Percentiles rank a stretch among this genome's conserved stretches.
phyloP scores from a whole-genome alignment of 2,329 filamentous ascomycete species.

The Stemphylium vesicarium region DNA sequence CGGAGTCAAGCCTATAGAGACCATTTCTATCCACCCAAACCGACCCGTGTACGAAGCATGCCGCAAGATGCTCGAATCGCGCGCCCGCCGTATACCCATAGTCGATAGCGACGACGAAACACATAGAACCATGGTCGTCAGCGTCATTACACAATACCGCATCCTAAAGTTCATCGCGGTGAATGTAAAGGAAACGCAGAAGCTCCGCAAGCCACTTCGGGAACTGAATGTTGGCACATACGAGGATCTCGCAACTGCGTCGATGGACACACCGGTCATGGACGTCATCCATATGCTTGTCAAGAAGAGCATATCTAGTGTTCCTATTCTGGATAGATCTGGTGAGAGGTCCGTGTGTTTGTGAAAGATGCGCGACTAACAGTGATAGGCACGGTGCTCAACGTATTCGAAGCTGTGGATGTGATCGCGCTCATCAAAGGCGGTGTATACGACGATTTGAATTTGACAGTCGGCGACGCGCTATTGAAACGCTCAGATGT shows the following conservation, averaged over 20 bases:
- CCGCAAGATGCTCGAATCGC: conserved; percentile 89
- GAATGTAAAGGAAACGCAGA: conserved; percentile 86
- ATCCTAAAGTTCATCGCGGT: conserved; percentile 99
- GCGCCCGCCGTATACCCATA: conserved; percentile 89
- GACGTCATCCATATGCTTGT: conserved; percentile 95
- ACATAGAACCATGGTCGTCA: conserved; percentile 87
- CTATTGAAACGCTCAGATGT: conserved; percentile 82
- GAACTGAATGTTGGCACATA: conserved; percentile 90
- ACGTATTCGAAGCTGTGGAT: conserved; percentile 97
- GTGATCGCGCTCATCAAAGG: conserved; percentile 96
- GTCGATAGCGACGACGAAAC: conserved; percentile 96
- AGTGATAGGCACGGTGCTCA: conserved; percentile 71
- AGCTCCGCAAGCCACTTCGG: conserved; percentile 83
- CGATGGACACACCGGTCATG: conserved; percentile 89
- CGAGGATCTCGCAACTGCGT: conserved; percentile 76
- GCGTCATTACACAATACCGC: conserved; percentile 96
- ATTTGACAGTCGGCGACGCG: conserved; percentile 85
- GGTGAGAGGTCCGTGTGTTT: conserved; percentile 46
- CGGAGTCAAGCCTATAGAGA: conserved; percentile 88
- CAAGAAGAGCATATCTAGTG: conserved; percentile 88
- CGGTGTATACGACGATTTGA: conserved; percentile 88
- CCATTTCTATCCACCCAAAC: conserved; percentile 91
- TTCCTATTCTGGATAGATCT: conserved; percentile 87
- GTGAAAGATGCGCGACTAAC: conserved; percentile 5
- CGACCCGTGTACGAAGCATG: conserved; percentile 94